These are phyloP conservation scores for Alliaria petiolata DNA, from an alignment of 345 rosid genomes.

Conservation along the genomic window DNA sequence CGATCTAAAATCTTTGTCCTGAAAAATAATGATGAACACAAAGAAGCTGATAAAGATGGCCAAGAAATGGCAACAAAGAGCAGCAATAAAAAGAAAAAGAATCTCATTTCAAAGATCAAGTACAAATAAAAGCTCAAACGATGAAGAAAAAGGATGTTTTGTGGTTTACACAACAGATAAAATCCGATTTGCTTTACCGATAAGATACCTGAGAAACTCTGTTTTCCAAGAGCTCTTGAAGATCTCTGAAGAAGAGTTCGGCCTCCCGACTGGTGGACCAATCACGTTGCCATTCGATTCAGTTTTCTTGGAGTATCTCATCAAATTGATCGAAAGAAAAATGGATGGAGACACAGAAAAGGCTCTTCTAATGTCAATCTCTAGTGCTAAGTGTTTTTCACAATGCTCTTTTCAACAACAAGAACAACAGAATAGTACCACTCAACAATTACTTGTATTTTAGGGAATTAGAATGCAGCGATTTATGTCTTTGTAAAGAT, in stretches of 20 bases:
- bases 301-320: slow-evolving; percentile 23
- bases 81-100: slow-evolving; percentile 15
- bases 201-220: slow-evolving; percentile 20
- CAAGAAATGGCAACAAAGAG: slow-evolving; percentile 26
- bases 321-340: slow-evolving; percentile 4
- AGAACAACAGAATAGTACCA: neutral
- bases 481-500: neutral
- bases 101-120: slow-evolving; percentile 12
- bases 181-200: slow-evolving; percentile 14
- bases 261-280: slow-evolving; percentile 30
- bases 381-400: slow-evolving; percentile 7
- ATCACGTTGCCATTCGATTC: slow-evolving; percentile 33
- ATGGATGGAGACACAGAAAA: neutral
- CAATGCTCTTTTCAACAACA: neutral
- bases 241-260: slow-evolving; percentile 41
- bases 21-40: neutral
- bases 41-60: slow-evolving; percentile 23
- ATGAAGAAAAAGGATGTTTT: slow-evolving; percentile 27
- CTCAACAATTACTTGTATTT: neutral
- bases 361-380: neutral
- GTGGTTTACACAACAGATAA: slow-evolving; percentile 34
- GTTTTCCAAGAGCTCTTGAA: slow-evolving; percentile 34
- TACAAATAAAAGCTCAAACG: neutral
- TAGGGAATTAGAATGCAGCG: neutral
- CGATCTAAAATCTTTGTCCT: neutral